These are phyloP conservation scores for Kodamaea jinghongensis DNA, from an alignment of 805 yeast genomes.

Conservation along the genomic window DNA sequence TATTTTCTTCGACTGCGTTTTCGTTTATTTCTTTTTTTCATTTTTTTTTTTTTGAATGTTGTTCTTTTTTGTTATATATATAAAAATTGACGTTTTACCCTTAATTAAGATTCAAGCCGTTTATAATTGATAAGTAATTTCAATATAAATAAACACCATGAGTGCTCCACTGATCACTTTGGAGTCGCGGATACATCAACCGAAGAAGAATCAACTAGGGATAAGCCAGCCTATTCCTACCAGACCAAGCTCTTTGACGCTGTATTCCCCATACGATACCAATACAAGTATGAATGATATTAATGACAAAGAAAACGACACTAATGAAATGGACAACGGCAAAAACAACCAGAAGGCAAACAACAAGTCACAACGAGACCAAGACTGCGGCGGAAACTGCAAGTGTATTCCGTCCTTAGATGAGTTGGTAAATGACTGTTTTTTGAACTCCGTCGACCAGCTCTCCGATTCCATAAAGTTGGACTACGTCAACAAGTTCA, in stretches of 20 bases:
- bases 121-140: not conserved
- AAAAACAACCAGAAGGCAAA: too few relatives aligned
- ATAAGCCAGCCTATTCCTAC: constrained; percentile 9
- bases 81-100: not conserved
- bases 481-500: constrained; percentile 27
- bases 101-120: too few relatives aligned
- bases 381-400: not conserved
- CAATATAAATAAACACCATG: constrained; percentile 1
- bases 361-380: not conserved
- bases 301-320: too few relatives aligned
- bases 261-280: constrained; percentile 9
- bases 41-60: constrained; percentile 1
- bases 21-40: constrained; percentile 3
- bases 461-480: constrained; percentile 14
- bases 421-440: constrained; percentile 33
- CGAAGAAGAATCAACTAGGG: not conserved
- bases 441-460: constrained; percentile 22
- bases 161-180: constrained; percentile 8
- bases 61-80: not conserved
- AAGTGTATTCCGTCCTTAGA: constrained; percentile 17
- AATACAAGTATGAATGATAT: too few relatives aligned
- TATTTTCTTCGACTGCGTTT: not conserved
- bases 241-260: constrained; percentile 7
- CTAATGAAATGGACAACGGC: too few relatives aligned
- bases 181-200: constrained; percentile 1